A percentile compares a stretch with the other conserved stretches of the same genome.
Conservation (phyloP, 805 yeast genomes). For the Zygoascus bituminiphila region DNA sequence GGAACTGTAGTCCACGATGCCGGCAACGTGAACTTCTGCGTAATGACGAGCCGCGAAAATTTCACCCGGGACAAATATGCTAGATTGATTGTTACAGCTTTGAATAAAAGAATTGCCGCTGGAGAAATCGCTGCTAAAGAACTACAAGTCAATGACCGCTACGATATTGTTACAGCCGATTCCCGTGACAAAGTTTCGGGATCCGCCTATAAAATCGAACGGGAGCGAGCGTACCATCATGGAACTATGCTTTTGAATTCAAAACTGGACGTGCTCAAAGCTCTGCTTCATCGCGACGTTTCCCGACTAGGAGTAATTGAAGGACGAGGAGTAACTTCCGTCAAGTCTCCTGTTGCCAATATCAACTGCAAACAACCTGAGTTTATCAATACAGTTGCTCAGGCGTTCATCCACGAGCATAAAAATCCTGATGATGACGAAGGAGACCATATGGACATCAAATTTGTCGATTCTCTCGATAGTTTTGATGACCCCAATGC, state of each 20-base stretch:
- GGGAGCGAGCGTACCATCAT: constrained; percentile 82
- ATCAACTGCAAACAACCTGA: constrained; percentile 38
- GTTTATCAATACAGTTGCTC: constrained; percentile 39
- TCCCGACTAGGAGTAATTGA: constrained; percentile 35
- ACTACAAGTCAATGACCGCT: constrained; percentile 58
- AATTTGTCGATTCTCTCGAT: background rate
- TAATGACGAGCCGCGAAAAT: constrained; percentile 55
- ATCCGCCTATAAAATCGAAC: constrained; percentile 80
- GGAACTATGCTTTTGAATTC: constrained; percentile 86
- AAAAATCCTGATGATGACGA: constrained; percentile 2
- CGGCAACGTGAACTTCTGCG: constrained; percentile 84
- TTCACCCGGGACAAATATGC: constrained; percentile 53
- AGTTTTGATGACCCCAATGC: constrained; percentile 7
- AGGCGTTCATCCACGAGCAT: constrained; percentile 34
- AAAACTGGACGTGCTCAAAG: constrained; percentile 48
- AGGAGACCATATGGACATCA: constrained; percentile 3
- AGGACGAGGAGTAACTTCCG: constrained; percentile 60
- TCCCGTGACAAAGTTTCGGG: constrained; percentile 65
- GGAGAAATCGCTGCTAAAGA: constrained; percentile 2
- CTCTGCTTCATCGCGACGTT: constrained; percentile 46
- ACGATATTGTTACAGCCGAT: constrained; percentile 56
- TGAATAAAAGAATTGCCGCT: constrained; percentile 19
- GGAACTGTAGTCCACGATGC: constrained; percentile 94
- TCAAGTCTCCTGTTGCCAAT: constrained; percentile 72
- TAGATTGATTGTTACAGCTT: constrained; percentile 36